phyloP scores from a whole-genome alignment of 257 asterid genomes.

The Rauvolfia tetraphylla region DNA sequence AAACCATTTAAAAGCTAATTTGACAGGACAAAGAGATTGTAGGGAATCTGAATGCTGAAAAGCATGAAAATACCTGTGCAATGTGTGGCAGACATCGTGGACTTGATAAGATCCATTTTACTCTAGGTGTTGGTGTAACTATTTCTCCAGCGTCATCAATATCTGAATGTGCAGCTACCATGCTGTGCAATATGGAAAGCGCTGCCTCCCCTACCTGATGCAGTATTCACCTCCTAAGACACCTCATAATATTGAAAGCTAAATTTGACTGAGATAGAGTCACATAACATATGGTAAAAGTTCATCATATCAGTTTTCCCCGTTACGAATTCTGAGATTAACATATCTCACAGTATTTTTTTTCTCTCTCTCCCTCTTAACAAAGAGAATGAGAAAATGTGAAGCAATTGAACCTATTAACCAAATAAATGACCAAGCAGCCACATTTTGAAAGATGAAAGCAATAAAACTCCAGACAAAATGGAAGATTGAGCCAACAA shows the following conservation, averaged over 20 bases:
- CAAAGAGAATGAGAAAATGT: neutral
- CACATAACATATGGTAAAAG: neutral
- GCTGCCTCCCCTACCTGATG: slow-evolving; percentile 93
- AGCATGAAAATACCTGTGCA: slow-evolving; percentile 66
- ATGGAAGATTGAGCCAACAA: neutral
- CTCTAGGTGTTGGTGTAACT: slow-evolving; percentile 97
- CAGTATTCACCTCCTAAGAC: slow-evolving; percentile 18
- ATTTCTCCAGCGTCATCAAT: slow-evolving; percentile 99
- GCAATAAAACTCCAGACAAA: neutral
- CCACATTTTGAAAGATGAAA: neutral
- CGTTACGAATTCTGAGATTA: neutral
- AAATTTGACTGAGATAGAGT: neutral
- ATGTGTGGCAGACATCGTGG: slow-evolving; percentile 93
- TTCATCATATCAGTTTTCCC: neutral
- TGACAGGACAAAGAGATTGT: slow-evolving; percentile 1
- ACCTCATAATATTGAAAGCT: neutral
- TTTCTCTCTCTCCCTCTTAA: neutral
- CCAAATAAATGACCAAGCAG: neutral
- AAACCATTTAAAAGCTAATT: slow-evolving; percentile 6
- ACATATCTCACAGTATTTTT: neutral
- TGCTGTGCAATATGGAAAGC: slow-evolving; percentile 83
- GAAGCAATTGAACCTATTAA: neutral
- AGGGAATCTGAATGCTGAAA: slow-evolving; percentile 1
- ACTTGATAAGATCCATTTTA: slow-evolving; percentile 89
- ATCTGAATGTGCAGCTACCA: slow-evolving; percentile 98